phyloP scores from a whole-genome alignment of 2,329 filamentous ascomycete genomes.

The Colletotrichum gigasporum region DNA sequence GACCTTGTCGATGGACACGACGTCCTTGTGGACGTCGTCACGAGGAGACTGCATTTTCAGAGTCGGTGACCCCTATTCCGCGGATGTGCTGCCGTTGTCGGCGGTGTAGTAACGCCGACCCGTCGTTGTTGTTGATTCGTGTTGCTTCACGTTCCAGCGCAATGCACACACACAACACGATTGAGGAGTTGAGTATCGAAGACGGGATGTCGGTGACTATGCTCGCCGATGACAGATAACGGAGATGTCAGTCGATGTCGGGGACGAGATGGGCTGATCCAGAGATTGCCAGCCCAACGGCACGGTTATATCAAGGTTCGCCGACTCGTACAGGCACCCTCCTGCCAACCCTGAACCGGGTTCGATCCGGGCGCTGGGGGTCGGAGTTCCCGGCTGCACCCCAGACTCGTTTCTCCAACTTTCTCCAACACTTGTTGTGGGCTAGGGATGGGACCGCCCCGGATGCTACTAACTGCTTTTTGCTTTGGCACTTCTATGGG shows the following conservation, averaged over 20 bases:
- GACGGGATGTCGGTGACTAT: conserved; percentile 19
- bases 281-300: no score
- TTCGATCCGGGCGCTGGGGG: conserved; percentile 5
- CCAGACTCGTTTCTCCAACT: no score
- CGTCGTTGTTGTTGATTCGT: not conserved
- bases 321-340: conserved; percentile 7
- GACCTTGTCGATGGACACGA: conserved; percentile 11
- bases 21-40: conserved; percentile 1
- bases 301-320: conserved; percentile 27
- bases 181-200: not conserved
- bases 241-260: not conserved
- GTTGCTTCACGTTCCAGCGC: conserved; percentile 20
- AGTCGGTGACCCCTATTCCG: not conserved
- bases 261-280: not conserved
- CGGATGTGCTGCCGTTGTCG: not conserved
- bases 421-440: conserved; percentile 12
- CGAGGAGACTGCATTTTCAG: conserved; percentile 14
- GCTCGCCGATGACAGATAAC: conserved; percentile 9
- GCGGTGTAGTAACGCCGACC: conserved; percentile 4
- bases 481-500: not conserved
- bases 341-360: conserved; percentile 11
- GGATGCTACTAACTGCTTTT: conserved; percentile 16
- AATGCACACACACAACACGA: conserved; percentile 19
- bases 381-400: conserved; percentile 28
- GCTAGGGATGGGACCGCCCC: conserved; percentile 27